Evolutionary conservation across 495 filamentous ascomycete genomes (phyloP).

Genomic region (Talaromyces trachyspermus): DNA sequence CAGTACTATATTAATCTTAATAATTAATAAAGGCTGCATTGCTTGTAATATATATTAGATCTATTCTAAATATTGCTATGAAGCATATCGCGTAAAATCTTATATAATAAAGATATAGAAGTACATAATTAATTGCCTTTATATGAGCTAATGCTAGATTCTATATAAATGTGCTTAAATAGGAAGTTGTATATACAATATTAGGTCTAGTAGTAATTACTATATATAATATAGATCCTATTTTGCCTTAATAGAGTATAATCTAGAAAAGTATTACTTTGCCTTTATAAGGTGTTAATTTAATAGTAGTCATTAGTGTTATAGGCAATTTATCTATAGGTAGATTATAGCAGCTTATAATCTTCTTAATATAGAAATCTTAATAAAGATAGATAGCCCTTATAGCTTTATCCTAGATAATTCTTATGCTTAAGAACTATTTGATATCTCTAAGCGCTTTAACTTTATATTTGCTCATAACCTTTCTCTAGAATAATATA

Average conservation of each 20-base stretch:
- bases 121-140: constrained; percentile 7
- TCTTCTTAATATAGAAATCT: constrained; percentile 15
- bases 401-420: constrained; percentile 9
- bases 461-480: background rate
- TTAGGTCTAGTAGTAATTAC: constrained; percentile 18
- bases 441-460: background rate
- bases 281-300: background rate
- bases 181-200: constrained; percentile 7
- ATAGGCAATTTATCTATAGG: background rate
- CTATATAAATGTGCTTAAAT: constrained; percentile 13
- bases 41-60: constrained; percentile 6
- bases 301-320: constrained; percentile 6
- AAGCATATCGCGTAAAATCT: constrained; percentile 5
- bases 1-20: constrained; percentile 11
- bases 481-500: background rate
- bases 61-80: background rate
- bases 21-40: constrained; percentile 18
- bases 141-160: constrained; percentile 15
- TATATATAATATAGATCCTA: constrained; percentile 19
- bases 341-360: constrained; percentile 12
- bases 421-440: constrained; percentile 15
- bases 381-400: constrained; percentile 14
- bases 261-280: background rate
- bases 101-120: constrained; percentile 16
- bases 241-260: constrained; percentile 14